A percentile compares a stretch with the other conserved stretches of the same genome.
Conservation (phyloP, 1,284 basidiomycete genomes). For the Ceratorhiza oryzae-sativae region DNA sequence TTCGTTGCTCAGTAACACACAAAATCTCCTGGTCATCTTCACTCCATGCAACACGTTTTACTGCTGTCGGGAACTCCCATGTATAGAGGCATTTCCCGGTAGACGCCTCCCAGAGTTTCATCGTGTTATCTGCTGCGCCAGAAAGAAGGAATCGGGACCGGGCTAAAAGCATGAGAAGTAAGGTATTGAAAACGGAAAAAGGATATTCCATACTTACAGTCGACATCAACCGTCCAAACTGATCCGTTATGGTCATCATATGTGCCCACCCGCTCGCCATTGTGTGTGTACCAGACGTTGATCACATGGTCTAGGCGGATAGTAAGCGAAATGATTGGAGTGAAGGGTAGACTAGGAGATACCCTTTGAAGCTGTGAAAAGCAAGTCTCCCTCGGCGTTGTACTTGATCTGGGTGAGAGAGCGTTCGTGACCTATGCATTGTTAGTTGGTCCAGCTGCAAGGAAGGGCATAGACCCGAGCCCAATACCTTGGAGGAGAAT, state of each 20-base stretch:
- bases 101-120: constrained; percentile 90
- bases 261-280: constrained; percentile 96
- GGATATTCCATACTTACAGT: constrained; percentile 71
- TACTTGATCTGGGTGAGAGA: constrained; percentile 96
- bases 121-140: constrained; percentile 81
- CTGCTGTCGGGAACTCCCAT: constrained; percentile 98
- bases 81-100: constrained; percentile 90
- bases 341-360: background rate
- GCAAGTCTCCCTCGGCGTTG: constrained; percentile 94
- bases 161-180: constrained; percentile 56
- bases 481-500: constrained; percentile 47
- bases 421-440: constrained; percentile 85
- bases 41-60: constrained; percentile 92
- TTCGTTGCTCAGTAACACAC: constrained; percentile 96
- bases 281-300: constrained; percentile 99
- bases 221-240: constrained; percentile 96
- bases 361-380: constrained; percentile 92
- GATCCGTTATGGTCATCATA: constrained; percentile 97
- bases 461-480: background rate
- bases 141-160: constrained; percentile 88
- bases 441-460: background rate
- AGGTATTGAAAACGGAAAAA: background rate
- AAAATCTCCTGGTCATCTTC: constrained; percentile 87
- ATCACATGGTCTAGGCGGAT: constrained; percentile 73
- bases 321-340: background rate